Evolutionary conservation across 192 early-diverging fungal genomes (phyloP).

Genomic region (Coemansia sp.): DNA sequence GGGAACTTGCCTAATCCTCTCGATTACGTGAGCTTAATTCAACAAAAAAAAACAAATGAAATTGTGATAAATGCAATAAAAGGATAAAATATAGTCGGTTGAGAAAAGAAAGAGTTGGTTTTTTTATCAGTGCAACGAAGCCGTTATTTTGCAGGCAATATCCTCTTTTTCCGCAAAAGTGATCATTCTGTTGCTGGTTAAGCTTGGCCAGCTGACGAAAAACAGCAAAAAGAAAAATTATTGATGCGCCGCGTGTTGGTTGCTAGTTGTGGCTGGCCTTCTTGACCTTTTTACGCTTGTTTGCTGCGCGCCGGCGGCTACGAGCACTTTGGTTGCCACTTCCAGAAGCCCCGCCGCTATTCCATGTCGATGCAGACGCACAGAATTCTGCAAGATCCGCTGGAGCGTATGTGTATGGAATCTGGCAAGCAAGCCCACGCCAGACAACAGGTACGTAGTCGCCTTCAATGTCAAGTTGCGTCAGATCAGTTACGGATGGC

Average conservation of each 20-base stretch:
- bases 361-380: constrained; percentile 7
- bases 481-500: background rate
- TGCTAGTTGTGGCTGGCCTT: background rate
- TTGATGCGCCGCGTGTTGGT: background rate
- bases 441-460: constrained; percentile 45
- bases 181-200: too few relatives aligned
- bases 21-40: background rate
- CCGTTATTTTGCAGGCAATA: background rate
- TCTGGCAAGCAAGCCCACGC: constrained; percentile 28
- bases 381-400: constrained; percentile 20
- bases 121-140: too few relatives aligned
- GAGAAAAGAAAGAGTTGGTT: background rate
- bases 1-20: background rate
- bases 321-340: constrained; percentile 9
- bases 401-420: constrained; percentile 46
- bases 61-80: constrained; percentile 4
- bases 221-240: background rate
- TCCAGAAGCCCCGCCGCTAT: background rate
- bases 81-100: background rate
- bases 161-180: background rate
- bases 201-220: too few relatives aligned
- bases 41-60: constrained; percentile 3
- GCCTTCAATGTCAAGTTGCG: constrained; percentile 23
- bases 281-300: constrained; percentile 20
- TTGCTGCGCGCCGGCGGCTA: constrained; percentile 18